Evolutionary conservation across 2,329 filamentous ascomycete genomes (phyloP), one percentile per base, ranked within the genome.

Genomic region (Metarhizium album): DNA sequence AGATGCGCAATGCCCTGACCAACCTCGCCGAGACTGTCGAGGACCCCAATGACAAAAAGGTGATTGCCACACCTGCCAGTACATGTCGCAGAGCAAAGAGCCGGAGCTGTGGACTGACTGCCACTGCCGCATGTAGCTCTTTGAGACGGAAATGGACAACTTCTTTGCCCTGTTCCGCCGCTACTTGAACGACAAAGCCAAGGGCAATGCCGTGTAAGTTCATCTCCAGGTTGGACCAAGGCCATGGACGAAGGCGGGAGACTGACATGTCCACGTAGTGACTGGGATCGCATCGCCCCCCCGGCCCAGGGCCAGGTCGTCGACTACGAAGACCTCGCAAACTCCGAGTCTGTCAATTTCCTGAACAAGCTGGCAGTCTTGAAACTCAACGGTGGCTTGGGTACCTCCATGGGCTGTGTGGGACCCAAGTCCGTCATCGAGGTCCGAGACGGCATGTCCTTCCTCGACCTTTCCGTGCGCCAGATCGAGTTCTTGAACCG

Each of bases 91-190:
- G 18, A 22, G 40, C 22, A 43, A 3, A 23, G 24, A n/a, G n/a
- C 4, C 20, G 11, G 20, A 13, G 20, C 13, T 22, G 16, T 18
- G 27, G 33, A 18, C 40, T 43, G 22, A 43, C 22, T 47, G 37
- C 40, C 24, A 14, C 5, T 29, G n/a, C 4, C 24, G 11, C 9
- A 22, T 46, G 60, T 59, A 88, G 87, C 83, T 94, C 59, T 97
- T 97, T 71, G 91, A 97, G 76, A 94, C 90, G 4, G 91, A 98
- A 75, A 97, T 96, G 90, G 93, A 98, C 82, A 98, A 98, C 83
- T 98, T 98, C 80, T 98, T 98, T 68, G 86, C 90, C 54, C 86
- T 98, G 55, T 98, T 98, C 85, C 87, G 93, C 67, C 84, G 93
- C 73, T 98, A 96, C 74, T 78, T 98, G 57, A 96, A 96, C 69